phyloP scores from a whole-genome alignment of 495 filamentous ascomycete species.

The Paragyromitra xinjiangensis region DNA sequence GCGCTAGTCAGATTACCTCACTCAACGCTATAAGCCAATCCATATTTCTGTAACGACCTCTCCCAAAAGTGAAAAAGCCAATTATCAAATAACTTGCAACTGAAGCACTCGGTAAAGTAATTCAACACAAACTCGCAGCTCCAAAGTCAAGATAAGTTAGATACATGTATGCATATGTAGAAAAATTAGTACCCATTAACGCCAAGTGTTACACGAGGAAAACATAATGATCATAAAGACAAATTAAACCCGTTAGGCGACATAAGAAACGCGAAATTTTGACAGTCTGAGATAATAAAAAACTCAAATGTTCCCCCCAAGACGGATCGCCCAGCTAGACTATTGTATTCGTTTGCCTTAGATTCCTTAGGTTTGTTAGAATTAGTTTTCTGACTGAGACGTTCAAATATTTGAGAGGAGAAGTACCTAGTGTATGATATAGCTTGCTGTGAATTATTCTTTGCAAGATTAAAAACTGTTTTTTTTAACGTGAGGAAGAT shows the following conservation, averaged over 20 bases:
- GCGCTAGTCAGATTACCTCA: too few species aligned
- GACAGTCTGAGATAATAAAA: background rate
- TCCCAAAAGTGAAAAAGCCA: too few species aligned
- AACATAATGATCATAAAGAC: background rate
- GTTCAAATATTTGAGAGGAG: too few species aligned
- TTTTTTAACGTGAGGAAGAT: background rate
- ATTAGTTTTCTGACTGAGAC: too few species aligned
- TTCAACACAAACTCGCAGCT: background rate
- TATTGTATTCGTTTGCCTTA: background rate
- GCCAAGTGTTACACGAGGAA: too few species aligned
- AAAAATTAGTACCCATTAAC: too few species aligned
- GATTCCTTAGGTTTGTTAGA: too few species aligned
- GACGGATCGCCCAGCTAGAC: background rate
- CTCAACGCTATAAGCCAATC: too few species aligned
- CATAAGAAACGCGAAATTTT: background rate
- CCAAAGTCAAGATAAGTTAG: background rate
- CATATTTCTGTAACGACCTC: too few species aligned
- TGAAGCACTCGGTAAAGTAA: background rate
- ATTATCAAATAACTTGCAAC: background rate
- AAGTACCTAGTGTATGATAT: background rate
- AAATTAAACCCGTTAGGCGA: background rate
- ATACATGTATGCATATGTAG: background rate
- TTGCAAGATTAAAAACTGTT: background rate
- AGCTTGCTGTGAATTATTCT: background rate
- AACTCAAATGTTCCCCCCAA: background rate